Evolutionary conservation across 169 alveolate species (phyloP).

Genomic region (Cryptosporidium bovis): DNA sequence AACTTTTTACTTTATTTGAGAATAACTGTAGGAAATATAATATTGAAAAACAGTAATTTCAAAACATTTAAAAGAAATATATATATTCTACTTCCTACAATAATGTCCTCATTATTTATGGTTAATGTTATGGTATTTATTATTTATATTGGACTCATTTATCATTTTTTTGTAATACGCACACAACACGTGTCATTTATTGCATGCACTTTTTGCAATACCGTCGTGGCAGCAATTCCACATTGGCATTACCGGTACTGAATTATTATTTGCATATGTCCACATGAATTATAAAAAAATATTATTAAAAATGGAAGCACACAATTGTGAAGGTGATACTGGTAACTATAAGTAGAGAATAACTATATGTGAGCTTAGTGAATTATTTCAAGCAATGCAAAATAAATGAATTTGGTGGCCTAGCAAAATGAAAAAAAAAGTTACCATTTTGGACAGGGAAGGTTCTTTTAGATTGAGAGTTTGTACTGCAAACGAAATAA

Average conservation of each 20-base stretch:
- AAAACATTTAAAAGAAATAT: not conserved
- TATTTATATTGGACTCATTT: not conserved
- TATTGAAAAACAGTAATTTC: not conserved
- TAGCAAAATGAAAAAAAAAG: too few species aligned
- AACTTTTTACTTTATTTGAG: not conserved
- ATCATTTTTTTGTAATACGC: constrained; percentile 1
- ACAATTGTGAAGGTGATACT: too few species aligned
- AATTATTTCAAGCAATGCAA: too few species aligned
- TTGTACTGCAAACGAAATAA: too few species aligned
- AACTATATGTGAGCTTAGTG: too few species aligned
- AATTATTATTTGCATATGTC: constrained; percentile 19
- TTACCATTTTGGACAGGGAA: too few species aligned
- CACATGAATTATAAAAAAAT: constrained; percentile 17
- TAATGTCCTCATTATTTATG: not conserved
- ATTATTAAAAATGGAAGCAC: too few species aligned
- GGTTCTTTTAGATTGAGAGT: too few species aligned
- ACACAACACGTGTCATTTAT: constrained; percentile 70
- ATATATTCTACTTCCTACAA: not conserved
- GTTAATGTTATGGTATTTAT: not conserved
- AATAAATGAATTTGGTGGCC: too few species aligned
- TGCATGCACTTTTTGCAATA: constrained; percentile 34
- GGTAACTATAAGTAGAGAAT: too few species aligned
- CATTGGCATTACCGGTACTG: constrained; percentile 56
- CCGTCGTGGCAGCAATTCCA: constrained; percentile 75
- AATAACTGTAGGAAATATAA: not conserved